These are phyloP conservation scores for Saposhnikovia divaricata DNA, from an alignment of 129 eudicot species.

Conservation along the genomic window DNA sequence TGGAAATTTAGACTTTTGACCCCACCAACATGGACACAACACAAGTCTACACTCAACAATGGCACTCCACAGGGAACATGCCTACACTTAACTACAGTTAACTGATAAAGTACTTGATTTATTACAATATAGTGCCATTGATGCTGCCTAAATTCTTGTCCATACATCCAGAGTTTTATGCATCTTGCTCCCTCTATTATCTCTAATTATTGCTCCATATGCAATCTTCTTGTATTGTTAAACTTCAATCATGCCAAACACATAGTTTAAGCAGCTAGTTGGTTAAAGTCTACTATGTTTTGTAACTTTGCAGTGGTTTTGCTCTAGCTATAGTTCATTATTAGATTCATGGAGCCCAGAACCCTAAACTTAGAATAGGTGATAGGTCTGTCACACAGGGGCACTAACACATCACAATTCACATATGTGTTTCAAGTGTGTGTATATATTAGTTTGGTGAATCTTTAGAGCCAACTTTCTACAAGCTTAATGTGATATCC, in stretches of 20 bases:
- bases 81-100: neutral
- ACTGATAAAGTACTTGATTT: neutral
- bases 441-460: neutral
- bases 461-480: neutral
- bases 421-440: neutral
- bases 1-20: neutral
- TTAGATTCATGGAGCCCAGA: constrained; percentile 11
- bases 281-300: neutral
- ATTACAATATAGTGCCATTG: neutral
- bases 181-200: constrained; percentile 2
- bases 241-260: constrained; percentile 1
- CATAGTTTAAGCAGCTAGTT: neutral
- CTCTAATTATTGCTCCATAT: constrained; percentile 3
- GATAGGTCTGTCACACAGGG: constrained; percentile 1
- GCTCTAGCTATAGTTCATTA: neutral
- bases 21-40: constrained; percentile 3
- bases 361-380: constrained; percentile 7
- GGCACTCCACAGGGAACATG: constrained; percentile 11
- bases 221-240: neutral
- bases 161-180: constrained; percentile 4
- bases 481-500: neutral
- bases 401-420: neutral
- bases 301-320: neutral
- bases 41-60: constrained; percentile 6
- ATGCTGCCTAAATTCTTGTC: constrained; percentile 11